Base-by-base conservation (phyloP, 208 protist genomes). In the Entamoeba invadens region DNA sequence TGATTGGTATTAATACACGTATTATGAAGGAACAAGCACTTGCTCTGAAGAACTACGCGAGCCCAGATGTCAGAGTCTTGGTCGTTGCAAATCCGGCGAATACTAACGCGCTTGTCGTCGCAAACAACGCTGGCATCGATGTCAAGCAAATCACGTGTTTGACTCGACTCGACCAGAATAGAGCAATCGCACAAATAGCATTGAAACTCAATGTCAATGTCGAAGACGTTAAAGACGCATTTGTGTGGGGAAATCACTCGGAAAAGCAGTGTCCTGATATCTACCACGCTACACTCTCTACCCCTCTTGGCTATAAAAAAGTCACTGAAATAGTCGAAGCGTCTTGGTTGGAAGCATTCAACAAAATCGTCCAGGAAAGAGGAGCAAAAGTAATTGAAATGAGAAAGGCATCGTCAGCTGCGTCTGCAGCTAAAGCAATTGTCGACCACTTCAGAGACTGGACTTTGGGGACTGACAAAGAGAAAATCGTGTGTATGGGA, bases 401-500 rank as follows among this genome's bases (percentile, higher is more conserved):
- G 46, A 72, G 97, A 50, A 96, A 97, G 68, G 45, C 98, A 42
- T 98, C 96, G 31, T 97, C 96, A 2, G 98, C 98, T 92, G 97
- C 98, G n/a, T 98, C 98, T 14, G 98, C 98, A 45, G 98, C 97
- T 44, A 97, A 96, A 45, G 97, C 97, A 46, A 94, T 97, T 72
- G 47, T 95, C 38, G 94, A 96, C 57, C 96, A 97, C 93, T 93
- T 97, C 44, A 94, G 93, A 72, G 96, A 97, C 93, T 97, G 97
- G 96, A 45, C 94, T 47, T 38, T 95, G 25, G 97, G 97, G 35
- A 97, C 97, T 38, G 21, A 31, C 38, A 38, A 45, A 46, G 95
- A 91, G 31, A 47, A 44, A 38, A 68, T 46, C 8, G 45, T 92
- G 6, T 93, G 31, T 47, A 94, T 94, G 51, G 51, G 46, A 47